Base-by-base conservation (phyloP, 192 early-diverging fungal species). In the Umbelopsis sp. region DNA sequence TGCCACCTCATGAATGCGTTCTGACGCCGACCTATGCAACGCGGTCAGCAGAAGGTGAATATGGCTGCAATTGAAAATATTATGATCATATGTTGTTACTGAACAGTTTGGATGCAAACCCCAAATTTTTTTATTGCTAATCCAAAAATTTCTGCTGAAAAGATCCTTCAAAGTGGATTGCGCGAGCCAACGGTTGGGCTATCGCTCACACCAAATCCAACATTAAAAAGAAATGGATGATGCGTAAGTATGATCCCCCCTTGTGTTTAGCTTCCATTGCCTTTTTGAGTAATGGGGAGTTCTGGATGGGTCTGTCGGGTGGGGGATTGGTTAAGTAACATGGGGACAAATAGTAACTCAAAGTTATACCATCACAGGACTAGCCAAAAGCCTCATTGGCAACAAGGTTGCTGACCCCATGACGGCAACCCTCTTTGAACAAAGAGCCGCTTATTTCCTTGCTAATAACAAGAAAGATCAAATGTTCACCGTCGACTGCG, bases 1-100 rank as follows among this genome's bases (percentile, higher is more conserved):
- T 61, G 18, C 55, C 55, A 8, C 22, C 64, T 25, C 47, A 37
- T 35, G 66, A 84, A 41, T 84, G 83, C 25, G 68, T 84, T 8
- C 37, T 84, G 35, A 82, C 81, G 23, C 83, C 83, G n/a, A 84
- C 83, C 8, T 84, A 84, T 67, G 83, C 83, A 5, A 80, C 72
- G 41, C 65, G 69, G 18, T 64, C 69, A n/a, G 71, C 76, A 44
- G 30, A 55, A 51, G 66, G 74, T 76, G 46, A 45, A 35, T 27
- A 48, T 46, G 49, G 13, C 15, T n/a, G 23, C 27, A 64, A 58
- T 15, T 20, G 2, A 18, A 22, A 47, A 27, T 16, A 51, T 41
- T 27, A 46, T 55, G 37, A 64, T 47, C 12, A 49, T 45, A n/a
- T 21, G 12, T 4, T 23, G 3, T 64, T 30, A 22, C 33, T 35